Conservation (phyloP, 2,329 filamentous ascomycete species). For the Reticulascus tulasneorum region DNA sequence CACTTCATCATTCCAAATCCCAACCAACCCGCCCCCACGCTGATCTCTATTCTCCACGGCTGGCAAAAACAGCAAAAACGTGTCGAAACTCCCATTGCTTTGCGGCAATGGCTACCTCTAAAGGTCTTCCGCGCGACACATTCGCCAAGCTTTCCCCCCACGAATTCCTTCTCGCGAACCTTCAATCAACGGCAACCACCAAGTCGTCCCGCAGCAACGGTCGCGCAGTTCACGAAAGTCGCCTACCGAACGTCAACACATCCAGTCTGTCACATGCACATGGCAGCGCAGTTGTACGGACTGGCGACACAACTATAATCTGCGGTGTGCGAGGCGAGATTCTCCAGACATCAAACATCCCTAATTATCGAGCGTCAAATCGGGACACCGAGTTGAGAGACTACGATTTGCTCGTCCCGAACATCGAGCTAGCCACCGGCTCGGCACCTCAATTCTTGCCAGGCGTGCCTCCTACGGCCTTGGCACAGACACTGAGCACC, state of each 20-base stretch:
- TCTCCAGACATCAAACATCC: slow-evolving; percentile 69
- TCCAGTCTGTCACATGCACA: slow-evolving; percentile 85
- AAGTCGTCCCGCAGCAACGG: slow-evolving; percentile 73
- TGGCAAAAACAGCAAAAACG: too few relatives aligned
- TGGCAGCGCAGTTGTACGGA: slow-evolving; percentile 81
- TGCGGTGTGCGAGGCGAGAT: slow-evolving; percentile 89
- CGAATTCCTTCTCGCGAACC: slow-evolving; percentile 84
- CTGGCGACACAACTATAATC: slow-evolving; percentile 90
- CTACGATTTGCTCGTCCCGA: slow-evolving; percentile 80
- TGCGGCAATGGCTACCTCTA: slow-evolving; percentile 28
- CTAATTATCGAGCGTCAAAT: slow-evolving; percentile 53
- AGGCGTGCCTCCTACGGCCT: slow-evolving; percentile 71
- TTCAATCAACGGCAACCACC: slow-evolving; percentile 52
- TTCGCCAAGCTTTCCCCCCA: slow-evolving; percentile 89
- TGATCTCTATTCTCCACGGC: too few relatives aligned
- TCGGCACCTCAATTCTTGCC: slow-evolving; percentile 83
- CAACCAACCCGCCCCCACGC: too few relatives aligned
- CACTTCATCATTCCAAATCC: too few relatives aligned
- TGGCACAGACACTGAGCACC: slow-evolving; percentile 83
- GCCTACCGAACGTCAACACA: slow-evolving; percentile 71
- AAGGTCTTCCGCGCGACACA: slow-evolving; percentile 56
- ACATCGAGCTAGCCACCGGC: slow-evolving; percentile 88
- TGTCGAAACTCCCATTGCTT: too few relatives aligned
- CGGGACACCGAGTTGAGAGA: slow-evolving; percentile 48
- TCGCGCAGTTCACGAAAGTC: slow-evolving; percentile 65